Percentiles rank a stretch among this genome's conserved stretches.
Conservation (phyloP, 441 rosid species). For the Francoa sonchifolia region DNA sequence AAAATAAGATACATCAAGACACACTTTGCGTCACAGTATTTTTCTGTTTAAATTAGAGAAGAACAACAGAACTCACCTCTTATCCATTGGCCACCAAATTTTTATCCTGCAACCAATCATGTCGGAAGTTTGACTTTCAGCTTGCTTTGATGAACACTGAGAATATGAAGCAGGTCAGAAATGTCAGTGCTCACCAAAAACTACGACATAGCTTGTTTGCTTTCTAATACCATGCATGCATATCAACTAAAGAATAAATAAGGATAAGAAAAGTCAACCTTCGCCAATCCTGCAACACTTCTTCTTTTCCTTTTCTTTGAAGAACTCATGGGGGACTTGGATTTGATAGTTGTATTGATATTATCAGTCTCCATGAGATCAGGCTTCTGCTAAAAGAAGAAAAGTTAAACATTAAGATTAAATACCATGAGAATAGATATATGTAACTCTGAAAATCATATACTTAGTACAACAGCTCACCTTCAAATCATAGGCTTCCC, state of each 20-base stretch:
- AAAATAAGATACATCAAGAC: constrained; percentile 13
- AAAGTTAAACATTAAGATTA: constrained; percentile 6
- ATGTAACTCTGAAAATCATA: constrained; percentile 5
- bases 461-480: constrained; percentile 22
- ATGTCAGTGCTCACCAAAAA: too few relatives aligned
- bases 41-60: too few relatives aligned
- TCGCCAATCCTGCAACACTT: constrained; percentile 55
- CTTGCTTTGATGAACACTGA: constrained; percentile 59
- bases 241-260: constrained; percentile 3
- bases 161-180: constrained; percentile 17
- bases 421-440: constrained; percentile 3
- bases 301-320: constrained; percentile 69
- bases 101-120: constrained; percentile 78
- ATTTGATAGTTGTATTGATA: constrained; percentile 15
- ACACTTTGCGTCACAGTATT: neutral
- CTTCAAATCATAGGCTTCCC: constrained; percentile 37
- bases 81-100: constrained; percentile 99
- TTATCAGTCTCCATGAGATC: constrained; percentile 29
- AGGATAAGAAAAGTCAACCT: constrained; percentile 31
- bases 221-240: too few relatives aligned
- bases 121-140: constrained; percentile 46
- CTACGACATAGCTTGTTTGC: too few relatives aligned
- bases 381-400: constrained; percentile 21
- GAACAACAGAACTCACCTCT: constrained; percentile 88
- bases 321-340: constrained; percentile 51